Evolutionary conservation across 306 rosid genomes (phyloP).

Genomic region (Acacia confusa): DNA sequence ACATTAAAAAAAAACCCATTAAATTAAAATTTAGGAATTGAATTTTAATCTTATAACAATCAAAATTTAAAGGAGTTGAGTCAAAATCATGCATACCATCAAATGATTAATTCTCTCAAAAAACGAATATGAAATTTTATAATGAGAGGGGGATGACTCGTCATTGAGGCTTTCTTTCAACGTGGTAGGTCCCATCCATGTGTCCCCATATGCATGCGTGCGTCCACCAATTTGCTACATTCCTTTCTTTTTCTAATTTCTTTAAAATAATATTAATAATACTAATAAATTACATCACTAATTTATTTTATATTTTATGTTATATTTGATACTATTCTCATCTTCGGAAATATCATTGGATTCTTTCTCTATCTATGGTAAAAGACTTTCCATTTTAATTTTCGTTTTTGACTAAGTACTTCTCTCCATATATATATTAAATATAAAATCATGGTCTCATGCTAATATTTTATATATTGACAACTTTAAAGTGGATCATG

Average conservation of each 20-base stretch:
- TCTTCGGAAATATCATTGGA: not conserved
- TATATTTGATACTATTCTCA: not conserved
- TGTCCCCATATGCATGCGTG: slow-evolving; percentile 55
- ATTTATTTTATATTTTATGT: not conserved
- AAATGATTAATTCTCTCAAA: too few species aligned
- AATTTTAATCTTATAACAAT: too few species aligned
- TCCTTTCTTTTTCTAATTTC: not conserved
- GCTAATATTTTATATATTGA: not conserved
- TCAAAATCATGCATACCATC: too few species aligned
- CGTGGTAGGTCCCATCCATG: slow-evolving; percentile 57
- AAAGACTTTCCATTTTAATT: not conserved
- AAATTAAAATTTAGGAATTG: too few species aligned
- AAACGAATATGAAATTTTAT: not conserved
- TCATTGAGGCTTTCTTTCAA: slow-evolving; percentile 42
- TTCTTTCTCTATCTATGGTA: not conserved
- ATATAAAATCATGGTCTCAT: not conserved
- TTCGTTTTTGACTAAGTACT: not conserved
- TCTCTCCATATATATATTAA: not conserved
- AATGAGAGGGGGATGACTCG: not conserved
- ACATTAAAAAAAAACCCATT: too few species aligned
- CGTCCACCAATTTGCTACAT: slow-evolving; percentile 33
- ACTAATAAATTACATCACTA: not conserved
- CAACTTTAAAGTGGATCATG: not conserved
- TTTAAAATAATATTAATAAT: not conserved
- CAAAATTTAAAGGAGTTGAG: too few species aligned